These are phyloP conservation scores for Hondaea fermentalgiana DNA, from an alignment of 108 stramenopile species.

Conservation along the genomic window DNA sequence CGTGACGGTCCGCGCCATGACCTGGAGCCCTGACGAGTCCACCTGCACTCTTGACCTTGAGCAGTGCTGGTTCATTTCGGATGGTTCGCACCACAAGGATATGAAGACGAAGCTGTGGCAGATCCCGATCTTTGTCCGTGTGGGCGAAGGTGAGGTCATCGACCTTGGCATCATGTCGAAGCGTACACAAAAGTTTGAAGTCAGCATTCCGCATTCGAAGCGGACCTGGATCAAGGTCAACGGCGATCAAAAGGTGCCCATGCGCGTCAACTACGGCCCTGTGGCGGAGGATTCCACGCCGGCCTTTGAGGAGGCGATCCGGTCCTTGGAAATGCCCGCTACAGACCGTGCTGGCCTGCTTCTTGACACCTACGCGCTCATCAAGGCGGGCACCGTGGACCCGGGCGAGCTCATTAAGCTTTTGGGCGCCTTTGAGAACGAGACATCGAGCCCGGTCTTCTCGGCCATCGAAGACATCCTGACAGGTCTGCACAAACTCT, in stretches of 20 bases:
- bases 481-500: constrained; percentile 57
- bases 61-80: constrained; percentile 80
- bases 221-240: constrained; percentile 85
- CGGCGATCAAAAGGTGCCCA: constrained; percentile 83
- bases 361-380: constrained; percentile 73
- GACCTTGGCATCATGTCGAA: constrained; percentile 67
- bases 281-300: constrained; percentile 54
- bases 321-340: constrained; percentile 51
- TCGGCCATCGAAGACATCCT: constrained; percentile 63
- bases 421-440: constrained; percentile 63
- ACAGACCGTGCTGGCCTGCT: constrained; percentile 79
- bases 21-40: constrained; percentile 9
- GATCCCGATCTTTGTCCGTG: constrained; percentile 78
- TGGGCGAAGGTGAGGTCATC: constrained; percentile 54
- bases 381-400: constrained; percentile 73
- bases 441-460: constrained; percentile 80
- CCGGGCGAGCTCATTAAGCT: constrained; percentile 68
- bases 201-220: not conserved
- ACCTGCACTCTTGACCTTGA: constrained; percentile 54
- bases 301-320: constrained; percentile 56
- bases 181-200: constrained; percentile 63
- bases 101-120: constrained; percentile 74
- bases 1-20: constrained; percentile 27
- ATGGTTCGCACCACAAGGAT: constrained; percentile 62
- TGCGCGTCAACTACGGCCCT: constrained; percentile 69